phyloP scores from a whole-genome alignment of 164 flowering plant species.

The Umbilicus rupestris region DNA sequence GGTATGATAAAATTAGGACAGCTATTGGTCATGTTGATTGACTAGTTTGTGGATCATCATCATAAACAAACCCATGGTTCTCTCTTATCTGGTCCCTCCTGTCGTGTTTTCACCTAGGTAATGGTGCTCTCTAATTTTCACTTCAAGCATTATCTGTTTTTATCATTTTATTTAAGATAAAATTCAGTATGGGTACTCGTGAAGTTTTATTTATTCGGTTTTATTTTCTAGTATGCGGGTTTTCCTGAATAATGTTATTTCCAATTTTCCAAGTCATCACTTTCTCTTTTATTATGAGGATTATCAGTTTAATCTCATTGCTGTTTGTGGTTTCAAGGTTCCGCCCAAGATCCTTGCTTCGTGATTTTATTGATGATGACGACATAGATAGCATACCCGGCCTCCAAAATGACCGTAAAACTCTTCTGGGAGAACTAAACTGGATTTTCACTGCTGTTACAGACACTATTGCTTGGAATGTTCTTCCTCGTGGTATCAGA shows the following conservation, averaged over 20 bases:
- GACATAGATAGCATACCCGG: constrained; percentile 93
- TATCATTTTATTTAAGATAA: no score
- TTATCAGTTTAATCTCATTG: background rate
- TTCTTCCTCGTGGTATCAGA: constrained; percentile 86
- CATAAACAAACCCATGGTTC: no score
- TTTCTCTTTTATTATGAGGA: background rate
- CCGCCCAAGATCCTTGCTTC: constrained; percentile 71
- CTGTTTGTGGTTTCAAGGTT: constrained; percentile 46
- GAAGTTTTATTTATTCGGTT: no score
- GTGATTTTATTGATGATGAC: constrained; percentile 56
- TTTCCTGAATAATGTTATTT: background rate
- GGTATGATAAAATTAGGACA: no score
- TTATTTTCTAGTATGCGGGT: background rate
- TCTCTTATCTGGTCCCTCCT: no score
- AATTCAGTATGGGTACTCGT: no score
- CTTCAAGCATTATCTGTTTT: no score
- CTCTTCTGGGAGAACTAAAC: constrained; percentile 89
- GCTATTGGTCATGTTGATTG: no score
- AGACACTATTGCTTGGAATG: constrained; percentile 99
- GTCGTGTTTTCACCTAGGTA: no score
- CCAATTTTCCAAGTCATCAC: background rate
- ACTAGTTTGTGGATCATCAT: no score
- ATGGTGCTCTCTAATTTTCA: no score
- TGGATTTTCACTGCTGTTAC: constrained; percentile 99
- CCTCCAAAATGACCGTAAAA: constrained; percentile 90